Percentiles rank a stretch among this genome's conserved stretches.
These are phyloP conservation scores for Aureobasidium leucospermi DNA, from an alignment of 2,329 filamentous ascomycete genomes.

Conservation along the genomic window DNA sequence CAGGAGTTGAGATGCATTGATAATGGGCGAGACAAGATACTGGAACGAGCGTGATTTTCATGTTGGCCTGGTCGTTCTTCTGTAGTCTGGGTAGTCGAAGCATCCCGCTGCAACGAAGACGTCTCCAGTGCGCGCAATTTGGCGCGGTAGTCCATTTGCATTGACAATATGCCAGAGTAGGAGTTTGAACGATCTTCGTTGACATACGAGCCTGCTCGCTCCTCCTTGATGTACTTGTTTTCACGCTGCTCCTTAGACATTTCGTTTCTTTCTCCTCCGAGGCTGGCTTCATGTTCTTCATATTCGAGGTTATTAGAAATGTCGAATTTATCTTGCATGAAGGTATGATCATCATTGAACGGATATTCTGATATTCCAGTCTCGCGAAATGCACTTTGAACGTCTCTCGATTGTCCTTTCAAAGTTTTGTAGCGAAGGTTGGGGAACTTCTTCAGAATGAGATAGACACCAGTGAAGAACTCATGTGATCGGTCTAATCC, in stretches of 20 bases:
- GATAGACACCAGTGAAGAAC: not conserved
- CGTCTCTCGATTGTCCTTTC: not conserved
- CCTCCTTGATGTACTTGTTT: not conserved
- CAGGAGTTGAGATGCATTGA: too few species aligned
- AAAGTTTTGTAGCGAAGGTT: not conserved
- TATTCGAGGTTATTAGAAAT: not conserved
- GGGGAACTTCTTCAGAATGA: not conserved
- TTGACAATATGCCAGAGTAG: not conserved
- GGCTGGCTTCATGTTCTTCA: not conserved
- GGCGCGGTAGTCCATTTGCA: not conserved
- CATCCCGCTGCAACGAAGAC: too few species aligned
- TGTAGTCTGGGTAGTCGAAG: too few species aligned
- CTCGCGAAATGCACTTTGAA: not conserved
- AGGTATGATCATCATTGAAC: not conserved
- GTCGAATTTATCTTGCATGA: not conserved
- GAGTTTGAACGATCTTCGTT: not conserved
- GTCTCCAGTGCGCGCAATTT: not conserved
- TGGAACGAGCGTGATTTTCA: too few species aligned
- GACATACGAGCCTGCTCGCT: not conserved
- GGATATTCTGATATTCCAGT: not conserved
- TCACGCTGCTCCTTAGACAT: not conserved
- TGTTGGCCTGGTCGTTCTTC: too few species aligned
- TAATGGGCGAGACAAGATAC: too few species aligned
- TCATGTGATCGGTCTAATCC: not conserved
- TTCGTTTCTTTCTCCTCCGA: not conserved